Percentiles rank a stretch among this genome's conserved stretches.
Evolutionary conservation across 768 basidiomycete species (phyloP).

Genomic region (Leccinellum rugosiceps): DNA sequence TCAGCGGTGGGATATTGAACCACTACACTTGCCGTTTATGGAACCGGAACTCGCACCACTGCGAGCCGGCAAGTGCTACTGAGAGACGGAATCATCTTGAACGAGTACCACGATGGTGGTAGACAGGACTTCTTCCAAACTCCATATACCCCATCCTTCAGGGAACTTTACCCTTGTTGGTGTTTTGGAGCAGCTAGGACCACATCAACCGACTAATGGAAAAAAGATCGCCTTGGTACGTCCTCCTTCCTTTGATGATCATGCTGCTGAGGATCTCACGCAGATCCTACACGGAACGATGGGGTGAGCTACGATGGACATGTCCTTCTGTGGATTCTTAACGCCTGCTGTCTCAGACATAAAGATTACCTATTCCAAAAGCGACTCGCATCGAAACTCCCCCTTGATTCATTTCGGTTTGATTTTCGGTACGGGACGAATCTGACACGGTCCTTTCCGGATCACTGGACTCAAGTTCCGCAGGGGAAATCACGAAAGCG

Average conservation of each 20-base stretch:
- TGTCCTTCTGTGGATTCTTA: neutral
- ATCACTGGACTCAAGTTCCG: conserved; percentile 1
- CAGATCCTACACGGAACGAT: conserved; percentile 79
- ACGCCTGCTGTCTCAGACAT: conserved; percentile 47
- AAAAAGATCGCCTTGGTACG: conserved; percentile 65
- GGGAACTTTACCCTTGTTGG: conserved; percentile 53
- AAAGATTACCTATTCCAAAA: conserved; percentile 85
- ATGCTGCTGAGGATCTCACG: conserved; percentile 15
- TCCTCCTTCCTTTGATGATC: conserved; percentile 13
- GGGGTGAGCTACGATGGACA: conserved; percentile 48
- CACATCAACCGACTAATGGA: conserved; percentile 49
- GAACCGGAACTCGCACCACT: conserved; percentile 7
- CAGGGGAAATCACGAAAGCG: conserved; percentile 77
- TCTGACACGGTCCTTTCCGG: conserved; percentile 1
- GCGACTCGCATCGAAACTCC: conserved; percentile 58
- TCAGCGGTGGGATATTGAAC: conserved; percentile 3
- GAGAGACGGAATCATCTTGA: neutral
- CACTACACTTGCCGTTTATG: conserved; percentile 27
- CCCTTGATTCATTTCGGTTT: conserved; percentile 80
- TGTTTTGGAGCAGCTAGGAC: conserved; percentile 57
- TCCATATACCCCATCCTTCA: conserved; percentile 49
- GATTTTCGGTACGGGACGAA: conserved; percentile 68
- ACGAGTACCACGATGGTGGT: conserved; percentile 16
- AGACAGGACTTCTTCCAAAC: conserved; percentile 42
- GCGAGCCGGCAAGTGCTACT: neutral